Conservation (phyloP, 345 rosid species). For the Kernera saxatilis region DNA sequence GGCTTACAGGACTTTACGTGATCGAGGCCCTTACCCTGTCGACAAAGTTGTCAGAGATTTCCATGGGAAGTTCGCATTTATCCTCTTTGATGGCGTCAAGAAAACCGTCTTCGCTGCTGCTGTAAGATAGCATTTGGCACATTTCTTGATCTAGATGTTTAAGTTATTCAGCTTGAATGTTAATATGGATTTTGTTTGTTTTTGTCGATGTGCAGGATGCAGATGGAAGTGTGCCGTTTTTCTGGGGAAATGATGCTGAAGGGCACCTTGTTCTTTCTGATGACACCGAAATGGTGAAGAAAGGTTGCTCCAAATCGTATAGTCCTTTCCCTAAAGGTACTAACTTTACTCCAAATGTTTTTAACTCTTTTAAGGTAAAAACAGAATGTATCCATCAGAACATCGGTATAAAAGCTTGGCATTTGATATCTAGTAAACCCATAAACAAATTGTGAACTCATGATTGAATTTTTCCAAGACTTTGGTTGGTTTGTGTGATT, state of each 20-base stretch:
- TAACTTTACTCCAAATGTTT: not conserved
- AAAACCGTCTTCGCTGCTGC: slow-evolving; percentile 50
- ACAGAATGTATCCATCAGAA: too few relatives aligned
- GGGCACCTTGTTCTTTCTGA: slow-evolving; percentile 64
- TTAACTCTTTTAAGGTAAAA: not conserved
- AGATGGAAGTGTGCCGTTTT: slow-evolving; percentile 84
- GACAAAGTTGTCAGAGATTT: slow-evolving; percentile 77
- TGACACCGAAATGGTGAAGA: slow-evolving; percentile 41
- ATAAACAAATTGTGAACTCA: not conserved
- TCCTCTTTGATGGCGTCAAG: slow-evolving; percentile 47
- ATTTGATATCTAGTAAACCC: too few relatives aligned
- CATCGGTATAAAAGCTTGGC: too few relatives aligned
- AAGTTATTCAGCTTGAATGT: not conserved
- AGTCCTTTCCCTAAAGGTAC: slow-evolving; percentile 88
- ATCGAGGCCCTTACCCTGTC: slow-evolving; percentile 77
- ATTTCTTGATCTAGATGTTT: not conserved
- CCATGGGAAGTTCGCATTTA: slow-evolving; percentile 59
- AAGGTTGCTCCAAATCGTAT: slow-evolving; percentile 55
- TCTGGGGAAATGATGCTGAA: slow-evolving; percentile 85
- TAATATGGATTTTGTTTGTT: not conserved
- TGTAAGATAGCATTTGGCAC: too few relatives aligned
- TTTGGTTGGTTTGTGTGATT: not conserved
- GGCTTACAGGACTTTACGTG: slow-evolving; percentile 55
- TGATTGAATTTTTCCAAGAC: not conserved
- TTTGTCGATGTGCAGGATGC: slow-evolving; percentile 49